phyloP scores from a whole-genome alignment of 768 basidiomycete species.

The Pleurotus giganteus region DNA sequence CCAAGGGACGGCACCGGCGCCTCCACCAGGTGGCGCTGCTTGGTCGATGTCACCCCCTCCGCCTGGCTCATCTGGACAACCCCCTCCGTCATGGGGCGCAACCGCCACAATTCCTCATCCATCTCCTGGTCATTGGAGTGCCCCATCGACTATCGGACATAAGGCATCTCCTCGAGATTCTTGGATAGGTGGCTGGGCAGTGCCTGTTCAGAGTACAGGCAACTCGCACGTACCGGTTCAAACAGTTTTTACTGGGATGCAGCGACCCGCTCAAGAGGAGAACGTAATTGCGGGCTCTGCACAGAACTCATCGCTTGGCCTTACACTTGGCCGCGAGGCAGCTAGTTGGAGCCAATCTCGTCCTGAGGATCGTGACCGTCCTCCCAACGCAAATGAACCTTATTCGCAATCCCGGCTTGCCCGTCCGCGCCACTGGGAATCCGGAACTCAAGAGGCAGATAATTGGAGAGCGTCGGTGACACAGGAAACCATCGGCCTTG shows the following conservation, averaged over 20 bases:
- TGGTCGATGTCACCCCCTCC: background rate
- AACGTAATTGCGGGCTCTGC: background rate
- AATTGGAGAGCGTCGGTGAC: background rate
- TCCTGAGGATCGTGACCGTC: background rate
- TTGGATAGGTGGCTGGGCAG: slow-evolving; percentile 4
- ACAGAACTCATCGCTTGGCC: background rate
- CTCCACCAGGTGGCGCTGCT: background rate
- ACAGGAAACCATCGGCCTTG: background rate
- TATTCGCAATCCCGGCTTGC: background rate
- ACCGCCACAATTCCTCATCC: background rate
- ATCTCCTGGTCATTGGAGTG: background rate
- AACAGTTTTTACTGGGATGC: background rate
- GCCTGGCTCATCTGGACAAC: background rate
- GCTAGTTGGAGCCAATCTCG: background rate
- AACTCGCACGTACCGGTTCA: background rate
- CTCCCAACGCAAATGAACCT: background rate
- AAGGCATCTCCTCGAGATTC: background rate
- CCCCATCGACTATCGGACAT: background rate
- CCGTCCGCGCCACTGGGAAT: background rate
- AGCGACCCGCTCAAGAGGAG: background rate
- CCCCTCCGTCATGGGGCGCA: background rate
- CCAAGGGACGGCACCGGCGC: background rate
- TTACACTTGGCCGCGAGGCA: background rate
- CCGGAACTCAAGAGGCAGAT: background rate
- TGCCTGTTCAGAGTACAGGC: background rate